Conservation (phyloP, 768 basidiomycete species). For the Boletus patriciae region DNA sequence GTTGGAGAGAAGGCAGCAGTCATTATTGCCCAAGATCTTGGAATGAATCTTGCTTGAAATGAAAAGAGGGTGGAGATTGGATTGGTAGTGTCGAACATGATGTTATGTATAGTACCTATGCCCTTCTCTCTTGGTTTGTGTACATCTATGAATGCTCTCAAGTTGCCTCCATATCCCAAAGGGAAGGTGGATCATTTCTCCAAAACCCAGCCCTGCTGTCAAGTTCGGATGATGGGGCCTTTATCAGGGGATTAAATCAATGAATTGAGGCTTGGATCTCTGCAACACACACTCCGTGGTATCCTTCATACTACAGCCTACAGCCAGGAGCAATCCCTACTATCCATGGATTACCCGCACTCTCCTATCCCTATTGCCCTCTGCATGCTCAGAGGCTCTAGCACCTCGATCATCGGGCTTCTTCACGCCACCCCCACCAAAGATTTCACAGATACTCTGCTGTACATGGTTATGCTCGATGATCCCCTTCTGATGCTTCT, state of each 20-base stretch:
- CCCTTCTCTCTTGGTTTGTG: too few relatives aligned
- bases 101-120: too few relatives aligned
- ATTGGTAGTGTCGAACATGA: neutral
- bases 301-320: too few relatives aligned
- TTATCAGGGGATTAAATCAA: too few relatives aligned
- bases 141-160: too few relatives aligned
- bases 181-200: too few relatives aligned
- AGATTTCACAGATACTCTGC: constrained; percentile 72
- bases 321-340: neutral
- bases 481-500: constrained; percentile 74
- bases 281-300: too few relatives aligned
- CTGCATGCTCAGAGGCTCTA: constrained; percentile 14
- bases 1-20: neutral
- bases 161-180: too few relatives aligned
- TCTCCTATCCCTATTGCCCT: constrained; percentile 22
- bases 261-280: too few relatives aligned
- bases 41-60: neutral
- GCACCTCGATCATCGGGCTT: constrained; percentile 11
- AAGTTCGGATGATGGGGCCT: too few relatives aligned
- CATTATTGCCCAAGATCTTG: neutral
- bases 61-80: neutral
- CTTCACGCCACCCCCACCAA: constrained; percentile 41
- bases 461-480: constrained; percentile 78
- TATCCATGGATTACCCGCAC: constrained; percentile 7
- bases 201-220: too few relatives aligned